Evolutionary conservation across 73 alveolate genomes (phyloP), one percentile per base, ranked within the genome.

Genomic region (Symbiodinium pilosum): DNA sequence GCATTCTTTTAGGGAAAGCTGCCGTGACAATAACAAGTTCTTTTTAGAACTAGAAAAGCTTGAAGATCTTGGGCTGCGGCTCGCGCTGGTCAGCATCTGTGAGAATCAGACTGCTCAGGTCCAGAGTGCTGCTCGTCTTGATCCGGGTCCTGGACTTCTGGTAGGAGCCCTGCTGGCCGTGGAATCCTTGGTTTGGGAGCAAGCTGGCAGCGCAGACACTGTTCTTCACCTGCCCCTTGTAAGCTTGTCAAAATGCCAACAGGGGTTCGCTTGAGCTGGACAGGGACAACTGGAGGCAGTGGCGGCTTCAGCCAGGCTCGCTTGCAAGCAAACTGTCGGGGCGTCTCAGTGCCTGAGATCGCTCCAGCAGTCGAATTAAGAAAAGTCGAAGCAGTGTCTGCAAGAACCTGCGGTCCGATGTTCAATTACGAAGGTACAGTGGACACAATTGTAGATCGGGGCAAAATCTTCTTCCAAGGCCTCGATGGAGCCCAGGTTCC

Each of bases 231-330:
- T 0, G 6, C 28, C 43, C 1, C 43, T 2, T 39, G 41, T 3
- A n/a, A 39, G 21, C 6, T 41, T 4, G 12, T n/a, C 20, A 40
- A 41, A 20, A 0, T 36, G 71, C 28, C 56, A 47, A 64, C 30
- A 32, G 83, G 36, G 91, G 43, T 68, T 43, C 98, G 75, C 30
- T 92, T 92, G 64, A 92, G 91, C 83, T 92, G 98, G n/a, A 92
- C 88, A 9, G 98, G 88, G 40, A 92, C 56, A 56, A 92, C 91
- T n/a, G 98, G 98, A 9, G 98, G 98, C 91, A 92, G 42, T n/a
- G 81, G 56, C 69, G 69, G 69, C 92, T 34, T 41, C 26, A 92
- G 84, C 98, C 98, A 92, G 83, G 91, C 42, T 4, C 98, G 98
- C 56, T 75, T 69, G 39, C 92, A 92, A 18, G 98, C 98, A 30